A percentile compares a stretch with the other conserved stretches of the same genome.
Conservation (phyloP, 2,329 filamentous ascomycete species). For the Bimuria novae-zelandiae region DNA sequence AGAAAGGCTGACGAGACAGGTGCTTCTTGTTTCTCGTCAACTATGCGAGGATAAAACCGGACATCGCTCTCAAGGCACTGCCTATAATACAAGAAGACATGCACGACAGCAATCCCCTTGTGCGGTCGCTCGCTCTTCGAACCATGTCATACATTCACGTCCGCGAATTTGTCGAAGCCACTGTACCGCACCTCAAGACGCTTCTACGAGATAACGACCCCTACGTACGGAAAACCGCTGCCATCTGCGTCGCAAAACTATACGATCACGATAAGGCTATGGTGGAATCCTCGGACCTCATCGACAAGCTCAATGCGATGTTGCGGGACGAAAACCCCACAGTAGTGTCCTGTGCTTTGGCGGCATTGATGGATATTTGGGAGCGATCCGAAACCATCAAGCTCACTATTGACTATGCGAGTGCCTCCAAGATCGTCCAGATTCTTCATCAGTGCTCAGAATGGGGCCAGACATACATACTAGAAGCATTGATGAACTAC, state of each 20-base stretch:
- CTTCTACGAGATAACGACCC: slow-evolving; percentile 86
- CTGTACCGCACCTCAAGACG: slow-evolving; percentile 79
- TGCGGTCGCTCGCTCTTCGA: slow-evolving; percentile 86
- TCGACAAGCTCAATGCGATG: slow-evolving; percentile 87
- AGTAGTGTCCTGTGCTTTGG: slow-evolving; percentile 91
- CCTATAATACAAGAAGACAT: slow-evolving; percentile 90
- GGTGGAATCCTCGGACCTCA: slow-evolving; percentile 89
- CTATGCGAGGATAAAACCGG: slow-evolving; percentile 91
- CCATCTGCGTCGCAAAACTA: slow-evolving; percentile 94
- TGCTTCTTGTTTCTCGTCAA: slow-evolving; percentile 98
- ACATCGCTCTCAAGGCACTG: slow-evolving; percentile 90
- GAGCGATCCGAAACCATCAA: slow-evolving; percentile 97
- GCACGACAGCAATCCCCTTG: slow-evolving; percentile 88
- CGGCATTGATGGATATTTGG: slow-evolving; percentile 96
- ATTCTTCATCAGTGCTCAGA: slow-evolving; percentile 97
- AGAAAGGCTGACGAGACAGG: slow-evolving; percentile 59
- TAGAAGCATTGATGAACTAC: slow-evolving; percentile 97
- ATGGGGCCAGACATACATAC: slow-evolving; percentile 98
- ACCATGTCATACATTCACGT: slow-evolving; percentile 99
- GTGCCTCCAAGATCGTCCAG: slow-evolving; percentile 96
- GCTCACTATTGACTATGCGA: slow-evolving; percentile 95
- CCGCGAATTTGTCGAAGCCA: slow-evolving; percentile 90
- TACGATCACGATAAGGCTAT: slow-evolving; percentile 94
- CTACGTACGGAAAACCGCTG: slow-evolving; percentile 96
- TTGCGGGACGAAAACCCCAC: slow-evolving; percentile 96